Conservation (phyloP, 768 basidiomycete genomes). For the Multifurca ochricompacta region DNA sequence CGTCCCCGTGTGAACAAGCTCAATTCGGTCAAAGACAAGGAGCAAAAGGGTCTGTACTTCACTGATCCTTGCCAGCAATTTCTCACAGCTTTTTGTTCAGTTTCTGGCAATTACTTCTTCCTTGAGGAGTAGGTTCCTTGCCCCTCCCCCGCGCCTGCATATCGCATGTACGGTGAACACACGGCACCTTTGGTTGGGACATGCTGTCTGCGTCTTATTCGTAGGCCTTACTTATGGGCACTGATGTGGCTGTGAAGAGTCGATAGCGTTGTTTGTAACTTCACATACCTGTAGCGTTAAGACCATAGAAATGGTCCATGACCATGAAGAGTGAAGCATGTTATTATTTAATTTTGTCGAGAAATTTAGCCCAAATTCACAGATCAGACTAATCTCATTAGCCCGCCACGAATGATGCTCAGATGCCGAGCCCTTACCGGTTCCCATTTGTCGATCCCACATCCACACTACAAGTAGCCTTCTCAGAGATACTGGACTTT, state of each 20-base stretch:
- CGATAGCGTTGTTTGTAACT: slow-evolving; percentile 4
- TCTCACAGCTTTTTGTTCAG: slow-evolving; percentile 31
- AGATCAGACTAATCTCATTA: no score
- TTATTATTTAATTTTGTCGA: neutral
- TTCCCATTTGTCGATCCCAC: no score
- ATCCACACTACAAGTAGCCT: neutral
- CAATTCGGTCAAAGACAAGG: slow-evolving; percentile 78
- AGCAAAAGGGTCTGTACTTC: slow-evolving; percentile 63
- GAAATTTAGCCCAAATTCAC: no score
- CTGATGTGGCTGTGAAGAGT: neutral
- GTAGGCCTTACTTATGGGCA: neutral
- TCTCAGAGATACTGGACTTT: slow-evolving; percentile 15
- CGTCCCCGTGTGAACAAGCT: slow-evolving; percentile 83
- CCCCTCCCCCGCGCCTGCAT: neutral
- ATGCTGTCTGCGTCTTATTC: neutral
- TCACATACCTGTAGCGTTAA: slow-evolving; percentile 10
- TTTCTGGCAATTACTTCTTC: slow-evolving; percentile 87
- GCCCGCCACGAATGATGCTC: no score
- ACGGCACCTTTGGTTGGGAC: neutral
- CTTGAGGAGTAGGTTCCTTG: slow-evolving; percentile 55
- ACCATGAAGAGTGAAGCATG: neutral
- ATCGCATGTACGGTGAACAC: neutral
- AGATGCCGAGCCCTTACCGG: no score
- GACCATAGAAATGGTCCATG: neutral
- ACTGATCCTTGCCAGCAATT: slow-evolving; percentile 1